Evolutionary conservation across 1,284 basidiomycete species (phyloP), one percentile per base, ranked within the genome.

Genomic region (Acaromyces ingoldii): DNA sequence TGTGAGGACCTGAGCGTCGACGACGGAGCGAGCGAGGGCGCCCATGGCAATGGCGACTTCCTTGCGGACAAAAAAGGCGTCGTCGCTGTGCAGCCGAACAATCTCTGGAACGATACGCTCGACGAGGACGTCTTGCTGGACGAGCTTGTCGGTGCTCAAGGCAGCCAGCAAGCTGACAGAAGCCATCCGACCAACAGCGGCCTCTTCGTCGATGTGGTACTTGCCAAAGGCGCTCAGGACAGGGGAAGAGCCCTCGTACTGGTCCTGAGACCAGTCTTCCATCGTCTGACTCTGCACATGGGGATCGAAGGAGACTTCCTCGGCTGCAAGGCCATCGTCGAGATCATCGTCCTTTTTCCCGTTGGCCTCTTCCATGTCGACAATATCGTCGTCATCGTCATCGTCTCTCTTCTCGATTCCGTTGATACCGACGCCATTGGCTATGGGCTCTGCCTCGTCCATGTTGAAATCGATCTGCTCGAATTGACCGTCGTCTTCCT

Each of bases 101-200:
- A 97, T 83, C 75, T 95, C 90, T 43, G 83, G 82, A 1, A 93
- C 83, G 71, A 96, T 91, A 1, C 78, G 77, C 42, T 83, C 81
- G 11, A 85, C 81, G 5, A 83, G 82, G 30, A 85, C 83, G 17
- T 83, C 80, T 15, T 83, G 63, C 22, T 64, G 55, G 25, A 71
- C 60, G n/a, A 82, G 52, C 84, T 57, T 76, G 38, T 78, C 78
- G 7, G 77, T 70, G 3, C 77, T 51, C 28, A 91, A 84, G 6
- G 88, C 87, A 30, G 89, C 89, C 77, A 96, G 88, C 52, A 97
- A 78, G 71, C 89, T 91, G 86, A 96, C 90, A 57, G 90, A 91
- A 5, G 89, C 88, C 49, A 93, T 81, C 53, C 91, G 82, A 2
- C 91, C 92, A 15, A 92, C 82, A 1, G 88, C 85, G 11, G 88